phyloP scores from a whole-genome alignment of 306 rosid species.

The Vachellia pachyceras region DNA sequence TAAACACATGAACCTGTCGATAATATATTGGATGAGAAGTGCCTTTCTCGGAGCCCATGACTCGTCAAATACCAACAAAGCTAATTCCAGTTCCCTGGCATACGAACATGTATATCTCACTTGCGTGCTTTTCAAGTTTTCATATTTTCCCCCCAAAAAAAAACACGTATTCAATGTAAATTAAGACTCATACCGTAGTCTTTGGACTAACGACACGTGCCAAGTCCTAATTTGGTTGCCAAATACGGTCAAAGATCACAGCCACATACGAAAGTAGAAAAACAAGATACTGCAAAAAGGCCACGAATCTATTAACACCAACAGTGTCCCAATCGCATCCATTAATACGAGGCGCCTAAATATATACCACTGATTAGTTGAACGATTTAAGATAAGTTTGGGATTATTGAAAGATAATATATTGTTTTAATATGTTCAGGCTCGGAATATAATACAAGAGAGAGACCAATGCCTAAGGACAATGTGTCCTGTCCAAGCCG shows the following conservation, averaged over 20 bases:
- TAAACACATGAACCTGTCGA: not conserved
- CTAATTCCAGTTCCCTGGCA: not conserved
- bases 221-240: constrained; percentile 16
- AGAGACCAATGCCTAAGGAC: constrained; percentile 40
- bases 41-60: not conserved
- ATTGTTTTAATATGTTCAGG: not conserved
- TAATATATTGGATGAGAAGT: not conserved
- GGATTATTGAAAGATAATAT: not conserved
- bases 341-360: constrained; percentile 28
- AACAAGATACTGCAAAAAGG: constrained; percentile 6
- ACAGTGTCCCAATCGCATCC: constrained; percentile 17
- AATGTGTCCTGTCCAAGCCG: constrained; percentile 45
- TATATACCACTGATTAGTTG: constrained; percentile 45
- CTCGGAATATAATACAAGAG: not conserved
- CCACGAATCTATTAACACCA: not conserved
- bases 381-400: constrained; percentile 46
- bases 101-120: constrained; percentile 23
- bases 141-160: not conserved
- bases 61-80: constrained; percentile 19
- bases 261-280: constrained; percentile 15
- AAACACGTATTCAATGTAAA: not conserved
- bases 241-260: constrained; percentile 47
- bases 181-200: not conserved
- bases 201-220: constrained; percentile 42
- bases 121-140: not conserved